Evolutionary conservation across 495 filamentous ascomycete genomes (phyloP).

Genomic region (Aspergillus panamensis): DNA sequence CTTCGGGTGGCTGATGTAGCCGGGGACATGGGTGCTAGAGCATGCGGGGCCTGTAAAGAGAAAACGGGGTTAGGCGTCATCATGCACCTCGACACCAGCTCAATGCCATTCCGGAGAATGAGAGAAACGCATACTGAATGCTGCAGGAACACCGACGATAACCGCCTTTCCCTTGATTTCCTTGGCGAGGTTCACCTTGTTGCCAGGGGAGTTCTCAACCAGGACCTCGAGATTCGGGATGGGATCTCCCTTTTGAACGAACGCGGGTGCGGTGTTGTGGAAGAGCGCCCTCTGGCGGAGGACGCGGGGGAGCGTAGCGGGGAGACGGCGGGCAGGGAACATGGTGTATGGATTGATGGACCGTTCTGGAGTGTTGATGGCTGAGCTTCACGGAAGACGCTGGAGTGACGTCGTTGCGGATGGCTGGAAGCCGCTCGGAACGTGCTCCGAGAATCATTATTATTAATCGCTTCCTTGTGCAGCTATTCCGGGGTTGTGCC

Average conservation of each 20-base stretch:
- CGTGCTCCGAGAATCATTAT: too few relatives aligned
- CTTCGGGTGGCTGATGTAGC: conserved; percentile 72
- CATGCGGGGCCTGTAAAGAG: conserved; percentile 58
- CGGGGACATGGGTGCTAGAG: conserved; percentile 74
- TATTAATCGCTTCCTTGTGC: too few relatives aligned
- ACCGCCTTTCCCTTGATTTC: conserved; percentile 71
- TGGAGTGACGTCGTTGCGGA: too few relatives aligned
- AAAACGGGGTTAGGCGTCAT: conserved; percentile 9
- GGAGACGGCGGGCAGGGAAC: conserved; percentile 44
- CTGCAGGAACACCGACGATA: conserved; percentile 87
- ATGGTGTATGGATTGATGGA: conserved; percentile 22
- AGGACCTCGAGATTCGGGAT: conserved; percentile 61
- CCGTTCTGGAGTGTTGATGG: too few relatives aligned
- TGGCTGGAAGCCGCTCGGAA: too few relatives aligned
- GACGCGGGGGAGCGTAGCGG: conserved; percentile 35
- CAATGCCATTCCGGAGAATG: not conserved
- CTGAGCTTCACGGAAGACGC: too few relatives aligned
- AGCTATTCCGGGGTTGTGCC: not conserved
- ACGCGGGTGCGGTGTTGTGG: conserved; percentile 53
- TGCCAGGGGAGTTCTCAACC: conserved; percentile 61
- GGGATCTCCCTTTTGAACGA: conserved; percentile 58
- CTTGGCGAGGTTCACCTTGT: conserved; percentile 79
- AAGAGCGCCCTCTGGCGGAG: conserved; percentile 39
- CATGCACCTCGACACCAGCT: not conserved
- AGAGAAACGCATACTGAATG: conserved; percentile 60